These are phyloP conservation scores for Anisodus acutangulus DNA, from an alignment of 257 asterid species.

Conservation along the genomic window DNA sequence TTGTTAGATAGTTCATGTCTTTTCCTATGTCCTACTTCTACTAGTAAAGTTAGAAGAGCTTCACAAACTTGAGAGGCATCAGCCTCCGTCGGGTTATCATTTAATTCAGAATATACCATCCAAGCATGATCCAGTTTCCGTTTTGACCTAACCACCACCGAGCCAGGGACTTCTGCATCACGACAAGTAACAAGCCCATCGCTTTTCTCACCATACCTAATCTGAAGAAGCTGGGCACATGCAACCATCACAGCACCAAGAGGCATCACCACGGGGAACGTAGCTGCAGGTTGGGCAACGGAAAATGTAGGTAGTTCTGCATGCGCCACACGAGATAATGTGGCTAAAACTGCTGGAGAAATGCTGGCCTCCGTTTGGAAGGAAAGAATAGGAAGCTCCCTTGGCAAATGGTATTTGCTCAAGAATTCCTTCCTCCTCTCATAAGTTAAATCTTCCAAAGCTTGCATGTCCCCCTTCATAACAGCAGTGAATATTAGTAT, in stretches of 20 bases:
- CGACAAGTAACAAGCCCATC: conserved; percentile 94
- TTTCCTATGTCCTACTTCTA: conserved; percentile 66
- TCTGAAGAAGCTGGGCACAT: conserved; percentile 93
- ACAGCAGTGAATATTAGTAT: conserved; percentile 35
- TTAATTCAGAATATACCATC: conserved; percentile 91
- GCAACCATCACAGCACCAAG: conserved; percentile 99
- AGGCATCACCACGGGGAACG: conserved; percentile 84
- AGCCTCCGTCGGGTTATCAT: conserved; percentile 74
- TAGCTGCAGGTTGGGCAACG: conserved; percentile 57
- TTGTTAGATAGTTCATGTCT: conserved; percentile 49
- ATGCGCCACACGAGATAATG: conserved; percentile 88
- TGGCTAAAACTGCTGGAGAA: conserved; percentile 87
- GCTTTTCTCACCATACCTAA: conserved; percentile 88
- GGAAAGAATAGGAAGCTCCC: conserved; percentile 82
- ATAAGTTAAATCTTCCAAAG: conserved; percentile 89
- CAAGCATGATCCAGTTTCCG: conserved; percentile 96
- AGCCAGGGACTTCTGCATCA: conserved; percentile 98
- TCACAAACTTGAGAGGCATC: conserved; percentile 94
- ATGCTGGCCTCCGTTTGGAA: conserved; percentile 90
- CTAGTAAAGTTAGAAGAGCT: conserved; percentile 83
- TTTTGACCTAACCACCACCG: conserved; percentile 75
- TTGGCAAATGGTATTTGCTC: conserved; percentile 66
- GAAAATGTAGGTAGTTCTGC: conserved; percentile 78
- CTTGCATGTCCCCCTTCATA: conserved; percentile 91
- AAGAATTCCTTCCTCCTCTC: conserved; percentile 83